phyloP scores from a whole-genome alignment of 2,329 filamentous ascomycete genomes.

The Cladosporium oxysporum region DNA sequence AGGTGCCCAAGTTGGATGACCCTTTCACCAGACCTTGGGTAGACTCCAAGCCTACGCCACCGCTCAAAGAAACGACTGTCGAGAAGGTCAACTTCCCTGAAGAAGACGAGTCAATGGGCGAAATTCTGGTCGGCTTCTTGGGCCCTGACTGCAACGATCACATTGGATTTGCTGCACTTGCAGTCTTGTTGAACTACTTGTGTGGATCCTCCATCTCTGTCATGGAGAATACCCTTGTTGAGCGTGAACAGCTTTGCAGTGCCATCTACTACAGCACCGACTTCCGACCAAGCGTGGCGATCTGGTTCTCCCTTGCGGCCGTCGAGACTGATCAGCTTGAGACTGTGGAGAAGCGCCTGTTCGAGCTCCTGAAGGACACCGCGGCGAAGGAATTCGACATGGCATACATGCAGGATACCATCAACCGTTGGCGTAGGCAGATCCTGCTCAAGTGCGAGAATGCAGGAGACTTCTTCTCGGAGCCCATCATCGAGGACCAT shows the following conservation, averaged over 20 bases:
- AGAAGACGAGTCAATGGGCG: conserved; percentile 90
- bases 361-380: conserved; percentile 79
- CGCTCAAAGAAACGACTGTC: conserved; percentile 69
- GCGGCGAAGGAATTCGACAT: conserved; percentile 81
- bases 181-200: conserved; percentile 80
- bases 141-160: conserved; percentile 76
- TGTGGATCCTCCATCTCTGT: conserved; percentile 91
- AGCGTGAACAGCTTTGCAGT: conserved; percentile 88
- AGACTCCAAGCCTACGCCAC: conserved; percentile 76
- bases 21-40: conserved; percentile 89
- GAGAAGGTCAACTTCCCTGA: conserved; percentile 90
- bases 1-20: conserved; percentile 72
- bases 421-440: conserved; percentile 77
- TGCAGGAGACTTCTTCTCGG: conserved; percentile 77
- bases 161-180: conserved; percentile 65
- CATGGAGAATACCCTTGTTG: conserved; percentile 87
- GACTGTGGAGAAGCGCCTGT: conserved; percentile 80
- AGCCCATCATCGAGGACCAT: conserved; percentile 87
- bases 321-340: conserved; percentile 84
- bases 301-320: conserved; percentile 82
- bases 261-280: conserved; percentile 80
- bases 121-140: conserved; percentile 82
- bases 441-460: conserved; percentile 82
- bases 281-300: conserved; percentile 75
- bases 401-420: conserved; percentile 84